Conservation (phyloP, 208 protist species). For the Crithidia bombi region DNA sequence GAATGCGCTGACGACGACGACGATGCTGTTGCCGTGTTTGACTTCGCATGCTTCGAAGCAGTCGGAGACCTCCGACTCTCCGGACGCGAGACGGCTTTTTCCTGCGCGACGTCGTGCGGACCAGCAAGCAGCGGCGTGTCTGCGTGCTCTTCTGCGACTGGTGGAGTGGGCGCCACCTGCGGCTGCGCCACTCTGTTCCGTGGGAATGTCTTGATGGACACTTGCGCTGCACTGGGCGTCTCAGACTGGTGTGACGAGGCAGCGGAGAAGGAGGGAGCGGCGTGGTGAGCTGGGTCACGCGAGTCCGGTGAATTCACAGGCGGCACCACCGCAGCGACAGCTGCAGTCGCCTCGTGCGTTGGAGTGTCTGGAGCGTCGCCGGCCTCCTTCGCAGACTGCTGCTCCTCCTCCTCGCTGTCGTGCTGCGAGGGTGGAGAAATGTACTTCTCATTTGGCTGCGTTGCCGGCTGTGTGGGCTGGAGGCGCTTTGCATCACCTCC, state of each 20-base stretch:
- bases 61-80: background rate
- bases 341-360: background rate
- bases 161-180: background rate
- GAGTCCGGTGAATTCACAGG: constrained; percentile 7
- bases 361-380: no score
- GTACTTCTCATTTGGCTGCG: background rate
- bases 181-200: background rate
- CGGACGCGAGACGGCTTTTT: no score
- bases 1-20: background rate
- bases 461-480: constrained; percentile 3
- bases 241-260: constrained; percentile 14
- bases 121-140: background rate
- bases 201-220: background rate
- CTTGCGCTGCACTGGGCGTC: background rate
- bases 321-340: background rate
- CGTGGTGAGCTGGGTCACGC: background rate
- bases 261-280: background rate
- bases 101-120: background rate
- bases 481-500: constrained; percentile 7
- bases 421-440: background rate
- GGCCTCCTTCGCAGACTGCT: no score
- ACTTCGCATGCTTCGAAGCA: background rate
- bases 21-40: background rate
- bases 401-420: no score
- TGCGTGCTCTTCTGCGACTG: background rate